These are phyloP conservation scores for Fusarium agapanthi DNA, from an alignment of 2,329 filamentous ascomycete genomes.

Conservation along the genomic window DNA sequence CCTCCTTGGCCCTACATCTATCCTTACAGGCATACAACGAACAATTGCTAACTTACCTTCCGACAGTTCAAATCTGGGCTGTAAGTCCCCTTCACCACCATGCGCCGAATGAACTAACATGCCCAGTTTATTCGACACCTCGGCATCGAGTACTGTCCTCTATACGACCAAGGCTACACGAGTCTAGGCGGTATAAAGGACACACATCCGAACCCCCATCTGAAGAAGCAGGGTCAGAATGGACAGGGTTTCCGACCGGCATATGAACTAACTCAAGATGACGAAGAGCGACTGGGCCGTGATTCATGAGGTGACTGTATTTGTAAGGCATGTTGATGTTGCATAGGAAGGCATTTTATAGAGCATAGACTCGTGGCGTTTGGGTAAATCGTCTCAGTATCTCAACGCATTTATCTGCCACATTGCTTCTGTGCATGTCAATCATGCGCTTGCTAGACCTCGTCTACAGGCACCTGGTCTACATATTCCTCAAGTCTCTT, in stretches of 20 bases:
- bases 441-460: not conserved
- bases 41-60: not conserved
- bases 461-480: not conserved
- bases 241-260: constrained; percentile 70
- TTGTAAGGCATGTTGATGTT: constrained; percentile 21
- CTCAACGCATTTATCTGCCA: not conserved
- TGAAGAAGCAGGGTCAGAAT: constrained; percentile 29
- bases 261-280: constrained; percentile 77
- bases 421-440: not conserved
- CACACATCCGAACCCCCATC: constrained; percentile 83
- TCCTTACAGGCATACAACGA: not conserved
- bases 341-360: constrained; percentile 22
- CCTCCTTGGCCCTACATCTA: too few species aligned
- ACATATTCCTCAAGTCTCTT: constrained; percentile 12
- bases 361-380: constrained; percentile 34
- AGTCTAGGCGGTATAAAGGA: constrained; percentile 90
- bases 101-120: constrained; percentile 19
- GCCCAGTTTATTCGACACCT: constrained; percentile 81
- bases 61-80: constrained; percentile 82
- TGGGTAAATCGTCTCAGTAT: not conserved
- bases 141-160: constrained; percentile 80
- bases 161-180: constrained; percentile 91
- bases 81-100: constrained; percentile 61
- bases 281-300: constrained; percentile 81
- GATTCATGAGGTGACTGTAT: constrained; percentile 55